Evolutionary conservation across 2,329 filamentous ascomycete species (phyloP).

Genomic region (Cordyceps cicadae): DNA sequence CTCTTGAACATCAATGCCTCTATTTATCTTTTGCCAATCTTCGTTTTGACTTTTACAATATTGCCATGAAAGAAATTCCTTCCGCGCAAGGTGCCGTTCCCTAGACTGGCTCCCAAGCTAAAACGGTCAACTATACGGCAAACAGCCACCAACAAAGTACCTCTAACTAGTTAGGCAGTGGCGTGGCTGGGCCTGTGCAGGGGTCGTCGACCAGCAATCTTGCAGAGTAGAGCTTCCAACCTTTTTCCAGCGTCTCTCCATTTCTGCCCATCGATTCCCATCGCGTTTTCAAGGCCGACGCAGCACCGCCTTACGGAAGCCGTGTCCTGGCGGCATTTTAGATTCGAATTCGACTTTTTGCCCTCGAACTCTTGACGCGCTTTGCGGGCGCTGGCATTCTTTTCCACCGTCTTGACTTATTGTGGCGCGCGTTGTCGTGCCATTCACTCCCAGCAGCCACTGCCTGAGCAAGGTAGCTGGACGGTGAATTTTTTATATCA

Average conservation of each 20-base stretch:
- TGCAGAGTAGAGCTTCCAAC: neutral
- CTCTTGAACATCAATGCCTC: neutral
- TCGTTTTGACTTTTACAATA: no score
- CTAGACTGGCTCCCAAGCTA: neutral
- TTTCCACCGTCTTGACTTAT: neutral
- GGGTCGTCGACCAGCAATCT: neutral
- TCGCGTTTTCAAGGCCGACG: neutral
- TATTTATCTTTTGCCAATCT: neutral
- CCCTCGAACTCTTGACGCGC: neutral
- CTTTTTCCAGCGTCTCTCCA: slow-evolving; percentile 3
- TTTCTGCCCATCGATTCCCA: slow-evolving; percentile 3
- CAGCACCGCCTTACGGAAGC: neutral
- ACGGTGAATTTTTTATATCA: neutral
- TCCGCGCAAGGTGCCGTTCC: neutral
- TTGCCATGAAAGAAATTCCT: neutral
- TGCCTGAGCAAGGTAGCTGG: neutral
- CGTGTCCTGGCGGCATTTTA: neutral
- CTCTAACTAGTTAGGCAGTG: no score
- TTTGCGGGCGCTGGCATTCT: neutral
- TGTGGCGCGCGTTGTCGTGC: neutral
- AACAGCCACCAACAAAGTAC: neutral
- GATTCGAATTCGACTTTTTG: neutral
- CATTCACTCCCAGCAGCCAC: neutral
- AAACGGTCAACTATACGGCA: neutral
- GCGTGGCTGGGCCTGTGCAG: neutral